Evolutionary conservation across 192 early-diverging fungal species (phyloP), one percentile per base, ranked within the genome.

Genomic region (Helicostylum pulchrum): DNA sequence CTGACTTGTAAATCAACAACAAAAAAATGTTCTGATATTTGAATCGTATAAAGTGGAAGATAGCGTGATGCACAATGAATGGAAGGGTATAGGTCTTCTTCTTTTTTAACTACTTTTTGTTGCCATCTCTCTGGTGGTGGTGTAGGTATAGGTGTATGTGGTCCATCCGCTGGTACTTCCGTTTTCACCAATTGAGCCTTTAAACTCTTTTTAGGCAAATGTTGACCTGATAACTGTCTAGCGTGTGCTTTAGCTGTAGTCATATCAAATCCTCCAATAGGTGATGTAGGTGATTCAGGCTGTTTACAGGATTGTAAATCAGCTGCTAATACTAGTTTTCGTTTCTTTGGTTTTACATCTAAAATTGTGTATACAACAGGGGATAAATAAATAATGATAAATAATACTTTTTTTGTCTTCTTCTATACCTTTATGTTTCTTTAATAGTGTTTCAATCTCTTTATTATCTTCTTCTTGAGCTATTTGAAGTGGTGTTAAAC

Each of bases 1-100:
- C 83, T 80, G 17, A 90, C 78, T 56, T 90, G 88, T 15, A 85
- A 65, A 67, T 90, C 87, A 11, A 88, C 84, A 1, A 88, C 88
- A 80, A 77, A 88, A 30, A 82, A 87, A 62, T 20, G 8, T 26
- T 44, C 14, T 61, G 56, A 9, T 23, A 88, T 73, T 53, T 87
- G 87, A 20, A 90, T 83, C n/a, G 88, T 90, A 57, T 88, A 90
- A 34, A 90, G 67, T 7, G 85, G 87, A 34, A 86, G 61, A 51
- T 80, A 88, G 6, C 82, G 79, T 21, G 84, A 80, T 6, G 87
- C 85, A 19, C 46, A 17, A 19, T 48, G 46, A 48, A 48, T 14
- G 12, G 46, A 48, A 48, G 46, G 46, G 17, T 48, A 48, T 17
- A 48, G 17, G 46, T 48, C 46, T 23, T 58, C 61, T 46, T 71